phyloP scores from a whole-genome alignment of 2,329 filamentous ascomycete genomes.

The Arthrinium phaeospermum region DNA sequence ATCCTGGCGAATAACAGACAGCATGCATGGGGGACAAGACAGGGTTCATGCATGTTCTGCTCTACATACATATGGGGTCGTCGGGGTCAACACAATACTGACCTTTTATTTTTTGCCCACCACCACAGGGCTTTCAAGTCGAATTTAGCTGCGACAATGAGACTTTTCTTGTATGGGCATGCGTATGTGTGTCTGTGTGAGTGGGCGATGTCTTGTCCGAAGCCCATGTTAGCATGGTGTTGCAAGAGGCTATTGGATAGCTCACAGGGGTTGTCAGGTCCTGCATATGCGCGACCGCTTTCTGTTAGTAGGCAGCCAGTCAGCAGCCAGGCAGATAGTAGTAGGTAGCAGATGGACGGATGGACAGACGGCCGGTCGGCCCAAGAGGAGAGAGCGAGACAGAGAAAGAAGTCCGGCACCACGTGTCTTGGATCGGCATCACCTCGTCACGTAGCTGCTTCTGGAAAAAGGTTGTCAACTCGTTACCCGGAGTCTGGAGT shows the following conservation, averaged over 20 bases:
- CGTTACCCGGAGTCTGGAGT: neutral
- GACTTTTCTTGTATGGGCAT: neutral
- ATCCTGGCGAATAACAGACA: neutral
- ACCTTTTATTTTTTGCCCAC: neutral
- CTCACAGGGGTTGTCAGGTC: neutral
- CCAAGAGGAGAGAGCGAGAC: neutral
- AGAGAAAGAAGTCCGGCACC: neutral
- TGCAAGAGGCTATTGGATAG: neutral
- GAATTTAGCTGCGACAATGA: neutral
- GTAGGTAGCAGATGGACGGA: neutral
- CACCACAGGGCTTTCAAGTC: neutral
- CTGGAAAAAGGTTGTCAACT: neutral
- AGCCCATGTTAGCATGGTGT: neutral
- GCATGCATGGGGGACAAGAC: neutral
- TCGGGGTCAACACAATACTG: neutral
- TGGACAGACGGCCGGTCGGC: neutral
- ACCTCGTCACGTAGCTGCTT: neutral
- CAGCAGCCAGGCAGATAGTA: neutral
- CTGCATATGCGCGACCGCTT: neutral
- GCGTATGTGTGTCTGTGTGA: neutral
- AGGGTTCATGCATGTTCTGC: slow-evolving; percentile 4
- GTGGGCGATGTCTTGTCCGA: neutral
- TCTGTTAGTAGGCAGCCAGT: neutral
- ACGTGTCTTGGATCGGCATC: neutral
- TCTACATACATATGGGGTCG: neutral